phyloP scores from a whole-genome alignment of 306 rosid genomes.

The Astragalus glycyphyllos region DNA sequence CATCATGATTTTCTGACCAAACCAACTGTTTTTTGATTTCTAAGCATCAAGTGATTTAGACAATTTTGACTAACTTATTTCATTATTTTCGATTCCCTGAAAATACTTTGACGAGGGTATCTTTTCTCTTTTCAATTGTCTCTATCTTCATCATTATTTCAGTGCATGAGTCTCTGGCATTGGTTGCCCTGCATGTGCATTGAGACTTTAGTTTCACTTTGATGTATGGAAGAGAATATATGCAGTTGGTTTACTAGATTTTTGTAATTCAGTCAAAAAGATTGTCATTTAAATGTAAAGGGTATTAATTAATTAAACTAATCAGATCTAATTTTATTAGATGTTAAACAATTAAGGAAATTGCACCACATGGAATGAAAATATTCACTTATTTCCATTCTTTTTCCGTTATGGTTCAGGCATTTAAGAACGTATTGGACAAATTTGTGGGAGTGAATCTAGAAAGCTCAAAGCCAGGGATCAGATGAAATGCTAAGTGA shows the following conservation, averaged over 20 bases:
- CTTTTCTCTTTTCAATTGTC: conserved; percentile 53
- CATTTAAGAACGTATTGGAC: conserved; percentile 77
- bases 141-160: conserved; percentile 50
- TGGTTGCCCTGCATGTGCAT: conserved; percentile 56
- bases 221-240: conserved; percentile 38
- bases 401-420: conserved; percentile 58
- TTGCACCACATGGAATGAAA: conserved; percentile 23
- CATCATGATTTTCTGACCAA: conserved; percentile 43
- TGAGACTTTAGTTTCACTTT: conserved; percentile 52
- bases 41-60: conserved; percentile 41
- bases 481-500: conserved; percentile 53
- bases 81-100: conserved; percentile 28
- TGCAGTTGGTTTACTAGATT: conserved; percentile 33
- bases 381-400: conserved; percentile 21
- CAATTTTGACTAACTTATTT: conserved; percentile 43
- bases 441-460: conserved; percentile 78
- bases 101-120: conserved; percentile 46
- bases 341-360: conserved; percentile 20
- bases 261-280: conserved; percentile 31
- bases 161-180: conserved; percentile 51
- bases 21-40: conserved; percentile 37
- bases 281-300: conserved; percentile 24
- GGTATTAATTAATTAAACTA: conserved; percentile 32
- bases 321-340: conserved; percentile 26
- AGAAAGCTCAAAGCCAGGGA: conserved; percentile 56